Conservation (phyloP, 2,329 filamentous ascomycete genomes). For the Alternaria brassicicola region DNA sequence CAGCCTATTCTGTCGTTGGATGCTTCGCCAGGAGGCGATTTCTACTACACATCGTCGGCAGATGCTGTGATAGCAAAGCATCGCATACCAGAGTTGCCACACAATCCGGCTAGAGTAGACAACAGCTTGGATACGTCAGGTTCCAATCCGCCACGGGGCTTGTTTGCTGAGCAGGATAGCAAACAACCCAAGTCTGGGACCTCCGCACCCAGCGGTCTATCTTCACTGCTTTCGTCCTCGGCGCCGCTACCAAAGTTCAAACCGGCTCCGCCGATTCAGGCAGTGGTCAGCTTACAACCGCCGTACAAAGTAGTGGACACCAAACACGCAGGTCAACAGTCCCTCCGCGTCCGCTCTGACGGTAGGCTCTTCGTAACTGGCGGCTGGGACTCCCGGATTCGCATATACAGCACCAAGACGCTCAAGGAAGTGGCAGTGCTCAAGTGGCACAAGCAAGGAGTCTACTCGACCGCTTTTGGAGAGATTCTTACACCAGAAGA, state of each 20-base stretch:
- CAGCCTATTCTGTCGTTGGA: conserved; percentile 78
- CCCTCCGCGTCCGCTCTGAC: conserved; percentile 76
- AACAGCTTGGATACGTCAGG: not conserved
- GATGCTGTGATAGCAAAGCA: conserved; percentile 82
- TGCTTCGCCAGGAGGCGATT: conserved; percentile 47
- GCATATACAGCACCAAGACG: conserved; percentile 80
- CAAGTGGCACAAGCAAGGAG: conserved; percentile 91
- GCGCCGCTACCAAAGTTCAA: conserved; percentile 11
- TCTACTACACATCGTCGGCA: conserved; percentile 81
- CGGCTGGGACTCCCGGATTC: conserved; percentile 84
- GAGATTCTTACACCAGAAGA: conserved; percentile 40
- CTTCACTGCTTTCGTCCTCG: conserved; percentile 32
- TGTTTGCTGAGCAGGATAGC: conserved; percentile 27
- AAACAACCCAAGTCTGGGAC: conserved; percentile 1
- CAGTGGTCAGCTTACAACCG: conserved; percentile 47
- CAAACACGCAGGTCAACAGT: conserved; percentile 89
- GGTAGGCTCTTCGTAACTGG: conserved; percentile 85
- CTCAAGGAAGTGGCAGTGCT: conserved; percentile 88
- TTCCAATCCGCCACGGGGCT: conserved; percentile 10
- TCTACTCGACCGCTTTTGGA: conserved; percentile 80
- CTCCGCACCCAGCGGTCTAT: conserved; percentile 23
- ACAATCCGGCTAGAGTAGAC: not conserved
- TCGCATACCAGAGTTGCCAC: conserved; percentile 59
- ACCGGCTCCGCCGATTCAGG: conserved; percentile 9
- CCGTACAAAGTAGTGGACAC: conserved; percentile 70